Percentiles rank a stretch among this genome's conserved stretches.
Evolutionary conservation across 345 rosid species (phyloP).

Genomic region (Bruguiera gymnorhiza): DNA sequence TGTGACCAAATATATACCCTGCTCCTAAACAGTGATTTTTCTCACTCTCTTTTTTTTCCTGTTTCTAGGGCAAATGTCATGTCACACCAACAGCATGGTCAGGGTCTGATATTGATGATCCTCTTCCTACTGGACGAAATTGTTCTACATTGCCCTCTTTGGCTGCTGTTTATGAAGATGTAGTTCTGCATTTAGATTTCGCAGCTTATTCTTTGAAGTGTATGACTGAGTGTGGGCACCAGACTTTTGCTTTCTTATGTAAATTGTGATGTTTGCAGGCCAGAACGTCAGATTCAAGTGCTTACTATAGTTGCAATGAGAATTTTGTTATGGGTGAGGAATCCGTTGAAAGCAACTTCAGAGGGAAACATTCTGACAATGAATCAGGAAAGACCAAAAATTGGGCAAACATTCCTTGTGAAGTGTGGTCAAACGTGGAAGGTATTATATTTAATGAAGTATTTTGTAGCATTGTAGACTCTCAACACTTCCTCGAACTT

Average conservation of each 20-base stretch:
- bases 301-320: slow-evolving; percentile 72
- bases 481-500: no score
- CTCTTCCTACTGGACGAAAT: slow-evolving; percentile 40
- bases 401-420: slow-evolving; percentile 15
- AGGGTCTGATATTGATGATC: slow-evolving; percentile 59
- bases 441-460: slow-evolving; percentile 26
- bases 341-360: slow-evolving; percentile 27
- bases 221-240: neutral
- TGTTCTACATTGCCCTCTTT: slow-evolving; percentile 41
- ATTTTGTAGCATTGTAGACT: neutral
- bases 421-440: slow-evolving; percentile 26
- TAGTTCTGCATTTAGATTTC: slow-evolving; percentile 32
- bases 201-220: slow-evolving; percentile 6
- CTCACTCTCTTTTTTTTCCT: neutral
- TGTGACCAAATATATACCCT: slow-evolving; percentile 5
- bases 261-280: slow-evolving; percentile 38
- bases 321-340: slow-evolving; percentile 38
- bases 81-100: slow-evolving; percentile 55
- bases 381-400: slow-evolving; percentile 28
- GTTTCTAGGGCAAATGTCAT: slow-evolving; percentile 50
- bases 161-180: slow-evolving; percentile 60
- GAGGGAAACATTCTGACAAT: slow-evolving; percentile 28
- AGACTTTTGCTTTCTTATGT: neutral
- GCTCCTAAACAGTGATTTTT: slow-evolving; percentile 4
- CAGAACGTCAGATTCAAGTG: slow-evolving; percentile 47